phyloP scores from a whole-genome alignment of 805 yeast species.

The Candida ponderosae region DNA sequence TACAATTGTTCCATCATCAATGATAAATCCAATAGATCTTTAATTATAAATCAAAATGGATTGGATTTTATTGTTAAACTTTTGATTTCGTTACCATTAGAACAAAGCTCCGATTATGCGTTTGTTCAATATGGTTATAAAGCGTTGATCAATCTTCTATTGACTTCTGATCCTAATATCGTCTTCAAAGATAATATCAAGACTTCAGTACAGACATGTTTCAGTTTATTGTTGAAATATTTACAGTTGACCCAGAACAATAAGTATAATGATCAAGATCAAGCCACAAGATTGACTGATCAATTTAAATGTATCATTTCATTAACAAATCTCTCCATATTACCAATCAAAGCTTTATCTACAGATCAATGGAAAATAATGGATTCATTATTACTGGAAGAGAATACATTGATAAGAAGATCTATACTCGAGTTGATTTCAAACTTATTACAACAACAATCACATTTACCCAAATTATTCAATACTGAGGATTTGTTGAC shows the following conservation, averaged over 20 bases:
- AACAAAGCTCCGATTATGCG: conserved; percentile 4
- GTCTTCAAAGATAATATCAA: conserved; percentile 34
- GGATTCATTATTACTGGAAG: conserved; percentile 34
- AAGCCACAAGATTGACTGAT: conserved; percentile 21
- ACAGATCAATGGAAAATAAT: conserved; percentile 35
- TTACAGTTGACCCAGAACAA: conserved; percentile 11
- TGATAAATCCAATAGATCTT: conserved; percentile 13
- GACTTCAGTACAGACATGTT: conserved; percentile 31
- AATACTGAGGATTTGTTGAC: conserved; percentile 34
- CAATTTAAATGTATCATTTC: conserved; percentile 54
- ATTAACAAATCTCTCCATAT: conserved; percentile 57
- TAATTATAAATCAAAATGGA: conserved; percentile 40
- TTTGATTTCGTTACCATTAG: conserved; percentile 15
- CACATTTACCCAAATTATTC: conserved; percentile 47
- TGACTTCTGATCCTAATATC: conserved; percentile 36
- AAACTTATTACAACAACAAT: conserved; percentile 40
- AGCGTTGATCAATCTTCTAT: conserved; percentile 34
- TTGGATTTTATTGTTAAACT: conserved; percentile 30
- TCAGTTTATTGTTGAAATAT: conserved; percentile 39
- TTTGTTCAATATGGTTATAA: conserved; percentile 30
- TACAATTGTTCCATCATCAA: conserved; percentile 24
- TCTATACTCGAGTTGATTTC: conserved; percentile 58
- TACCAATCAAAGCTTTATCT: conserved; percentile 28
- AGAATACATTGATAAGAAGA: conserved; percentile 42
- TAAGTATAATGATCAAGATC: too few species aligned